Evolutionary conservation across 345 rosid genomes (phyloP), one percentile per base, ranked within the genome.

Genomic region (Acer negundo): DNA sequence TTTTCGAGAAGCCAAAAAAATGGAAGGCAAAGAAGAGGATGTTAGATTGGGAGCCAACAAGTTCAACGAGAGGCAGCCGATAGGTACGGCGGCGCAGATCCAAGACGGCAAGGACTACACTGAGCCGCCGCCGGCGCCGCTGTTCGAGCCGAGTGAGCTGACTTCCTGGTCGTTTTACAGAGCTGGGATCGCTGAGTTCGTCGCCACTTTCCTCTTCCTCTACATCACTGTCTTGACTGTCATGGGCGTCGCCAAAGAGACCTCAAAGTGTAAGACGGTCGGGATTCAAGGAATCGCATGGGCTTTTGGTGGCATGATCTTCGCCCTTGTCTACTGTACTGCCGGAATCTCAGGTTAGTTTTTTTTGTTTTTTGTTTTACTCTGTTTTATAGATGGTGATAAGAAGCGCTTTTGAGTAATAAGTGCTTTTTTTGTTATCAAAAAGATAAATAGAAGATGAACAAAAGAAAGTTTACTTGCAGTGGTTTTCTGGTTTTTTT

Each of bases 291-390:
- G 91, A 1, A 88, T 88, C 69, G 91, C 91, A n/a, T 88, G 91
- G 91, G 87, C 91, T 16, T 88, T 88, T 35, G 91, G 91, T 67
- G 91, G 91, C 72, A 88, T 88, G 91, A 88, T 88, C 85, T 88
- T 88, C 83, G 90, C 84, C 47, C 90, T 87, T n/a, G 90, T 87
- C 24, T 87, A 87, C 80, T 85, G 90, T 49, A 88, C 91, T 3
- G 91, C 91, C 62, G 91, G 91, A 15, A 88, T 88, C 62, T 88
- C 91, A 8, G 91, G 90, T 85, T 13, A 10, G 16, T 7, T 3
- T 20, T 31, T 4, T 28, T 28, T 2, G 4, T 28, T 20, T 0
- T 23, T 61, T 20, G 46, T 70, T 35, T 13, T n/a, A 23, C 6
- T 10, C 1, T 8, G 24, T 44, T 24, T 26, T 55, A 11, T 15